phyloP scores from a whole-genome alignment of 202 grass and related monocot genomes.

The Setaria viridis region DNA sequence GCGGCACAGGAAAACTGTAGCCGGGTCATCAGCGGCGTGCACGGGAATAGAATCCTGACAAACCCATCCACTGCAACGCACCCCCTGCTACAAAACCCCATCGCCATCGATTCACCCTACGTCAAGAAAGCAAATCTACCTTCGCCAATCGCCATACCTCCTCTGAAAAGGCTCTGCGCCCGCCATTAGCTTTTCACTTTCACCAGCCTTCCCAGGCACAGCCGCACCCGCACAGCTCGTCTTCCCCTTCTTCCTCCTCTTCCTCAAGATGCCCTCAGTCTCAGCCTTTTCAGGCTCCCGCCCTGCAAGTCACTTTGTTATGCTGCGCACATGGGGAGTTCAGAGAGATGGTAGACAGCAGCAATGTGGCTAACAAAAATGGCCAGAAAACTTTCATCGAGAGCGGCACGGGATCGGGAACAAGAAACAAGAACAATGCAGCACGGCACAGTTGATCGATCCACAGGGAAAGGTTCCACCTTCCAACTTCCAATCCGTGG shows the following conservation, averaged over 20 bases:
- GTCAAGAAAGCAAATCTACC: conserved; percentile 15
- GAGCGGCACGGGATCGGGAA: conserved; percentile 14
- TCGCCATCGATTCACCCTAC: conserved; percentile 19
- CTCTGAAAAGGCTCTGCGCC: conserved; percentile 45
- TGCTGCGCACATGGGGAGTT: conserved; percentile 39
- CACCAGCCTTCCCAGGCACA: not conserved
- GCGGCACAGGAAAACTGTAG: conserved; percentile 31
- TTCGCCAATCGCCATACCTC: not conserved
- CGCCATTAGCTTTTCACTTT: conserved; percentile 43
- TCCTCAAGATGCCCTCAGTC: conserved; percentile 7
- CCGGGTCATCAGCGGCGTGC: conserved; percentile 14
- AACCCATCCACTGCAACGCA: not conserved
- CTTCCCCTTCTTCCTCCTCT: not conserved
- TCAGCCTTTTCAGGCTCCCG: conserved; percentile 46
- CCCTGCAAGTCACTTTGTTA: conserved; percentile 21
- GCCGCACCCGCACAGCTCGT: not conserved
- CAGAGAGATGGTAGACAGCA: not conserved
- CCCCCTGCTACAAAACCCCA: not conserved
- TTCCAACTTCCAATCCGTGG: not conserved
- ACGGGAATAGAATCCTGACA: conserved; percentile 54
- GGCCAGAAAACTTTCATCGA: conserved; percentile 5
- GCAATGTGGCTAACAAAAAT: conserved; percentile 26
- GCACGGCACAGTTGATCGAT: conserved; percentile 1
- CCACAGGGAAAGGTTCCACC: conserved; percentile 15
- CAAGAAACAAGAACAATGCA: not conserved